A percentile compares a stretch with the other conserved stretches of the same genome.
These are phyloP conservation scores for Globisporangium paddicum DNA, from an alignment of 352 stramenopile genomes.

Conservation along the genomic window DNA sequence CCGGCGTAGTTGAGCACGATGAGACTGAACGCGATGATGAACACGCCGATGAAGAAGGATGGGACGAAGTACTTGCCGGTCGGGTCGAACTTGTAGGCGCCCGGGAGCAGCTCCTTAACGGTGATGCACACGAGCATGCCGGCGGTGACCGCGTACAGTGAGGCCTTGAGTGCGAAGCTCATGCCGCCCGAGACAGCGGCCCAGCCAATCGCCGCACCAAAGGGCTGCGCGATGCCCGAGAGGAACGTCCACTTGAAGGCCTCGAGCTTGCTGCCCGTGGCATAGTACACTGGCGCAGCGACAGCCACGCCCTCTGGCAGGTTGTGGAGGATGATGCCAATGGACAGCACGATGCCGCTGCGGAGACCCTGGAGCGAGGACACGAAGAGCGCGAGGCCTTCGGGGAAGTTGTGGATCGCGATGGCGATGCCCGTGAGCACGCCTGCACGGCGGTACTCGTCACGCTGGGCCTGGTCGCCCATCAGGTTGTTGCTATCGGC, in stretches of 20 bases:
- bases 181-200: constrained; percentile 34
- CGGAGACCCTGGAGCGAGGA: constrained; percentile 83
- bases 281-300: constrained; percentile 94
- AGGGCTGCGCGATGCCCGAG: constrained; percentile 83
- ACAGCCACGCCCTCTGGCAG: constrained; percentile 94
- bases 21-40: constrained; percentile 79
- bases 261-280: constrained; percentile 88
- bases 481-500: background rate
- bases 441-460: constrained; percentile 69
- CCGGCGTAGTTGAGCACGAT: constrained; percentile 72
- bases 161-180: constrained; percentile 58
- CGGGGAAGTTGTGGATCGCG: constrained; percentile 96
- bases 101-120: constrained; percentile 87
- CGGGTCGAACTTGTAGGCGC: constrained; percentile 82
- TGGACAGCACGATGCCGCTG: constrained; percentile 85
- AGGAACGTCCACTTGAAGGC: constrained; percentile 91
- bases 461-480: constrained; percentile 16
- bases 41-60: constrained; percentile 75
- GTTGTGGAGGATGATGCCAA: constrained; percentile 96
- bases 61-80: constrained; percentile 80
- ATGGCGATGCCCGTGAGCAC: constrained; percentile 92
- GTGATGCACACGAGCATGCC: constrained; percentile 95
- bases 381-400: constrained; percentile 95
- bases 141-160: constrained; percentile 89
- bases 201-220: constrained; percentile 89